Conservation (phyloP, 768 basidiomycete species). For the Gyrodon lividus region DNA sequence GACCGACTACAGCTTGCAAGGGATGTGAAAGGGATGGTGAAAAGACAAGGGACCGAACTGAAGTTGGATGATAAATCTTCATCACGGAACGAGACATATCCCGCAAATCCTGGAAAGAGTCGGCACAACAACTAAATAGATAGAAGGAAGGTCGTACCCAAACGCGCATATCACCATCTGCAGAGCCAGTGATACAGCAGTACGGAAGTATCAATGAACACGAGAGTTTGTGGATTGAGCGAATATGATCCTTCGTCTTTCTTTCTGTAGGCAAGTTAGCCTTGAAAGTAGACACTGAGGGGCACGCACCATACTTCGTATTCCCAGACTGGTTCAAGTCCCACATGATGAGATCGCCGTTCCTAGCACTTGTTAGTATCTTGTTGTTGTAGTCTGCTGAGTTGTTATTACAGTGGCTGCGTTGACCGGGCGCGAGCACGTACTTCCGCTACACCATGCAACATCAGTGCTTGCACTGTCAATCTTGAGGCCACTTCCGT, state of each 20-base stretch:
- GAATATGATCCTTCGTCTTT: constrained; percentile 64
- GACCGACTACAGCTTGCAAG: constrained; percentile 64
- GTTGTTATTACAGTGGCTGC: not conserved
- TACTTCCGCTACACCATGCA: constrained; percentile 74
- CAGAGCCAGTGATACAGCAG: constrained; percentile 78
- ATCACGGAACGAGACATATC: constrained; percentile 67
- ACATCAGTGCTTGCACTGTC: constrained; percentile 79
- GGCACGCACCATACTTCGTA: constrained; percentile 65
- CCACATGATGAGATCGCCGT: constrained; percentile 85
- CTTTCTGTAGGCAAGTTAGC: constrained; percentile 48
- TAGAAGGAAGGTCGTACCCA: constrained; percentile 52
- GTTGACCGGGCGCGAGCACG: constrained; percentile 23
- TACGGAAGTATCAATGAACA: constrained; percentile 66
- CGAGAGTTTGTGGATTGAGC: constrained; percentile 69
- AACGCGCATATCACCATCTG: constrained; percentile 76
- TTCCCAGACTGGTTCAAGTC: constrained; percentile 65
- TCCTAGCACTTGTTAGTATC: constrained; percentile 75
- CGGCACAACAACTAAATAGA: not conserved
- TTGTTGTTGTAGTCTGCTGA: constrained; percentile 66
- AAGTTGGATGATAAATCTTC: constrained; percentile 67
- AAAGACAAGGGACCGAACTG: constrained; percentile 68
- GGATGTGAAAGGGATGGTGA: constrained; percentile 66
- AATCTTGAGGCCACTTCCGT: constrained; percentile 71
- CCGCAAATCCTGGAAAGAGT: constrained; percentile 58
- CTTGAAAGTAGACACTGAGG: constrained; percentile 2